Evolutionary conservation across 768 basidiomycete species (phyloP).

Genomic region (Termitomyces sp.): DNA sequence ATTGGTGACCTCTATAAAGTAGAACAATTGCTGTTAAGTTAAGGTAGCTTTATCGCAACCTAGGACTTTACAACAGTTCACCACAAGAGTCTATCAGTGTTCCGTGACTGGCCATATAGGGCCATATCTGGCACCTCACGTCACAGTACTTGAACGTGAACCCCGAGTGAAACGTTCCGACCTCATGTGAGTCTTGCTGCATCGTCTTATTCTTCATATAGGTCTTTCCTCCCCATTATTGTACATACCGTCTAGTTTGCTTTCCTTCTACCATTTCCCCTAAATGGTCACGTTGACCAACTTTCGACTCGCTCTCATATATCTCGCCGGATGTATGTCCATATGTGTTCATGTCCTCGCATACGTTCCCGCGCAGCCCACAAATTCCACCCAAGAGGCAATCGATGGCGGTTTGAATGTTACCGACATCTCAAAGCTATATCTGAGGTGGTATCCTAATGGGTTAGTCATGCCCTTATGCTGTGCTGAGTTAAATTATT

Average conservation of each 20-base stretch:
- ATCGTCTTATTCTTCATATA: background rate
- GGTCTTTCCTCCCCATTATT: background rate
- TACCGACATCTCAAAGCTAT: slow-evolving; percentile 53
- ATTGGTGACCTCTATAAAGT: too few species aligned
- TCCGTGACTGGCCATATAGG: too few species aligned
- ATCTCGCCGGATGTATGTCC: slow-evolving; percentile 14
- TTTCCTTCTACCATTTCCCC: background rate
- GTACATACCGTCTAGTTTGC: background rate
- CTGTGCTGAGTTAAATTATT: background rate
- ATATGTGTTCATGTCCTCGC: slow-evolving; percentile 19
- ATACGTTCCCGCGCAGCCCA: slow-evolving; percentile 72
- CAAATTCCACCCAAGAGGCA: slow-evolving; percentile 53
- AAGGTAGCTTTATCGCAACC: too few species aligned
- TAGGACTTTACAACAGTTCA: too few species aligned
- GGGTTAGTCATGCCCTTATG: slow-evolving; percentile 28
- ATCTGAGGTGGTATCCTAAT: slow-evolving; percentile 55
- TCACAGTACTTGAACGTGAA: too few species aligned
- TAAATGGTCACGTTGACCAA: slow-evolving; percentile 1
- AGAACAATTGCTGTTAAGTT: too few species aligned
- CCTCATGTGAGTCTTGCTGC: slow-evolving; percentile 11
- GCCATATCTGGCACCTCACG: too few species aligned
- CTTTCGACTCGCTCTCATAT: background rate
- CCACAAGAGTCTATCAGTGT: too few species aligned
- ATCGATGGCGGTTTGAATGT: slow-evolving; percentile 42
- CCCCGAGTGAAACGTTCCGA: slow-evolving; percentile 7